A percentile compares a stretch with the other conserved stretches of the same genome.
These are phyloP conservation scores for Leptographium wingfieldii DNA, from an alignment of 2,329 filamentous ascomycete species.

Conservation along the genomic window DNA sequence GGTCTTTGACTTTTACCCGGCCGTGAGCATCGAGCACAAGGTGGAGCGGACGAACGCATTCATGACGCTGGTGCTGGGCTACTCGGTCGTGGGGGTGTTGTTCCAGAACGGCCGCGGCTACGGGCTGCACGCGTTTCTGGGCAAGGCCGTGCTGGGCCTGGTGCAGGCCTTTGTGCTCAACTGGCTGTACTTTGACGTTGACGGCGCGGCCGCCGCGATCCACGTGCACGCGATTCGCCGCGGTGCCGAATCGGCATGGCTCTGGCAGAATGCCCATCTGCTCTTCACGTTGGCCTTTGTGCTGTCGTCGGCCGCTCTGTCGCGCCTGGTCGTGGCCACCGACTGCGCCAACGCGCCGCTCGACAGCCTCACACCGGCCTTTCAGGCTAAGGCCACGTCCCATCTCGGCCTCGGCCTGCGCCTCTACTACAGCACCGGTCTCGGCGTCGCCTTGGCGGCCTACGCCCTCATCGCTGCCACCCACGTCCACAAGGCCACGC, in stretches of 20 bases:
- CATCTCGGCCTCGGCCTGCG: conserved; percentile 40
- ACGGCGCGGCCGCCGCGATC: conserved; percentile 40
- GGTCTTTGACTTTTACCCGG: conserved; percentile 46
- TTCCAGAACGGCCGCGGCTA: conserved; percentile 40
- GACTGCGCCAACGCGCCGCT: conserved; percentile 36
- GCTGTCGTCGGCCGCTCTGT: conserved; percentile 43
- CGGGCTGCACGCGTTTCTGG: conserved; percentile 46
- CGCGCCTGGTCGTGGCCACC: conserved; percentile 44
- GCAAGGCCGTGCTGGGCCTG: conserved; percentile 47
- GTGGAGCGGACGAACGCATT: conserved; percentile 53
- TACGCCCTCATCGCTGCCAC: conserved; percentile 42
- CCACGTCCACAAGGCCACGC: conserved; percentile 42
- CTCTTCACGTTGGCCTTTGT: conserved; percentile 53
- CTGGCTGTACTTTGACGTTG: conserved; percentile 53
- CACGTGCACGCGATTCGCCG: conserved; percentile 49
- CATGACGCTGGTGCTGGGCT: conserved; percentile 51
- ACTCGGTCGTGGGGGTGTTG: conserved; percentile 47
- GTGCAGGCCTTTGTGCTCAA: conserved; percentile 47
- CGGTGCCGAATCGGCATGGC: conserved; percentile 21
- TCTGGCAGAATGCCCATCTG: conserved; percentile 45
- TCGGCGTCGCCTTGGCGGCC: conserved; percentile 39
- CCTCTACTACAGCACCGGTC: conserved; percentile 53
- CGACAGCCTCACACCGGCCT: conserved; percentile 36
- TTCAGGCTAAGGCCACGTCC: conserved; percentile 33
- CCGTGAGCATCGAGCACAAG: conserved; percentile 53